These are phyloP conservation scores for Salvia rosmarinus DNA, from an alignment of 257 asterid species.

Conservation along the genomic window DNA sequence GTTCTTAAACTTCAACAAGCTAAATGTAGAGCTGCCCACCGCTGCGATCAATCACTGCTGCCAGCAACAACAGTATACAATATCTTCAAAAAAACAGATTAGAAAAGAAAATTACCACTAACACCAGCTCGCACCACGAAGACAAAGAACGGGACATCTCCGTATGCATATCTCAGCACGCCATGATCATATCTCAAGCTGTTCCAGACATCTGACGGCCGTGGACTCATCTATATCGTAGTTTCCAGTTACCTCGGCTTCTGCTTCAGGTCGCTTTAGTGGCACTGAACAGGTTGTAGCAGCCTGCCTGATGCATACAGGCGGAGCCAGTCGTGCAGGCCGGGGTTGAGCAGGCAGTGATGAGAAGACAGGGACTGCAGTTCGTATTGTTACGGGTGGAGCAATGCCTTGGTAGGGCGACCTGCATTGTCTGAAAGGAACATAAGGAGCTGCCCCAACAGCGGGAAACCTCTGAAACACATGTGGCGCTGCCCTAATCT, in stretches of 20 bases:
- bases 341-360: slow-evolving; percentile 52
- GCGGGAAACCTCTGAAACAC: slow-evolving; percentile 40
- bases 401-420: slow-evolving; percentile 57
- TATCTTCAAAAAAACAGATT: neutral
- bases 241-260: neutral
- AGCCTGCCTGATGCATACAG: slow-evolving; percentile 65
- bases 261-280: slow-evolving; percentile 10
- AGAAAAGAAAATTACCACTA: neutral
- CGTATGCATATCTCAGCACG: neutral
- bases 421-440: slow-evolving; percentile 52
- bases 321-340: slow-evolving; percentile 50
- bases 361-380: slow-evolving; percentile 69
- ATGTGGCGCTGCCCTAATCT: slow-evolving; percentile 26
- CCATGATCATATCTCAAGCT: slow-evolving; percentile 54
- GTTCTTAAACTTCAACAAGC: slow-evolving; percentile 4
- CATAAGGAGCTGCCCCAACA: slow-evolving; percentile 46
- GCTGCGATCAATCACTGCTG: too few relatives aligned
- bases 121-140: neutral
- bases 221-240: slow-evolving; percentile 53
- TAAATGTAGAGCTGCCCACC: neutral
- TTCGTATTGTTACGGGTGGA: slow-evolving; percentile 67
- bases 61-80: neutral
- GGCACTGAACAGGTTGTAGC: slow-evolving; percentile 29
- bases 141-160: neutral
- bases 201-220: slow-evolving; percentile 62